A percentile compares a stretch with the other conserved stretches of the same genome.
phyloP scores from a whole-genome alignment of 345 rosid genomes.

The Salix koriyanagi region DNA sequence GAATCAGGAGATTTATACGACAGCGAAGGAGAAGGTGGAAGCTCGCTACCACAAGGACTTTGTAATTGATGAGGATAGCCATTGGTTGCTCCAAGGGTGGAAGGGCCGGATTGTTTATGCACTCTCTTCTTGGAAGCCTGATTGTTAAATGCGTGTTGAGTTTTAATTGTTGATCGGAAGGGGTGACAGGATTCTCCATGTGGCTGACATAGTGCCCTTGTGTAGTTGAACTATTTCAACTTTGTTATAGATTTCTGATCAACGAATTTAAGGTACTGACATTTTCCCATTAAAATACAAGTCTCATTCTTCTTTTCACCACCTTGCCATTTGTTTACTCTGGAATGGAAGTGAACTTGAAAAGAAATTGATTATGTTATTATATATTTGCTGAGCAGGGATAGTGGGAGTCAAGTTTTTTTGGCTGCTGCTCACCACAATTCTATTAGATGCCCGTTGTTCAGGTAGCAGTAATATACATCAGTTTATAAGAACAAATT shows the following conservation, averaged over 20 bases:
- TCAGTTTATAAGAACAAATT: not conserved
- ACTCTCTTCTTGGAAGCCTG: slow-evolving; percentile 37
- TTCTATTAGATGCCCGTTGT: not conserved
- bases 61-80: slow-evolving; percentile 37
- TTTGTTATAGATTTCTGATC: not conserved
- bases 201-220: not conserved
- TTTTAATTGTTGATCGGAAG: slow-evolving; percentile 4
- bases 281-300: not conserved
- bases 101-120: slow-evolving; percentile 40
- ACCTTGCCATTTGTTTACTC: not conserved
- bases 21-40: slow-evolving; percentile 32
- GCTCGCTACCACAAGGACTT: slow-evolving; percentile 35
- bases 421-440: not conserved
- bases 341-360: not conserved
- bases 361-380: not conserved
- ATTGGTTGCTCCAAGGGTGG: slow-evolving; percentile 46
- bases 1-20: slow-evolving; percentile 20
- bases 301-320: too few relatives aligned
- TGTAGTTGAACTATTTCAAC: not conserved
- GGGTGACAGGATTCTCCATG: not conserved
- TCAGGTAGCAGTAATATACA: not conserved
- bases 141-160: slow-evolving; percentile 3
- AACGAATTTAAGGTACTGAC: slow-evolving; percentile 13
- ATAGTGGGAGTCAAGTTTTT: not conserved
- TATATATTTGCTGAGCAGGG: slow-evolving; percentile 3